Evolutionary conservation across 768 basidiomycete species (phyloP).

Genomic region (Polyporus arcularius): DNA sequence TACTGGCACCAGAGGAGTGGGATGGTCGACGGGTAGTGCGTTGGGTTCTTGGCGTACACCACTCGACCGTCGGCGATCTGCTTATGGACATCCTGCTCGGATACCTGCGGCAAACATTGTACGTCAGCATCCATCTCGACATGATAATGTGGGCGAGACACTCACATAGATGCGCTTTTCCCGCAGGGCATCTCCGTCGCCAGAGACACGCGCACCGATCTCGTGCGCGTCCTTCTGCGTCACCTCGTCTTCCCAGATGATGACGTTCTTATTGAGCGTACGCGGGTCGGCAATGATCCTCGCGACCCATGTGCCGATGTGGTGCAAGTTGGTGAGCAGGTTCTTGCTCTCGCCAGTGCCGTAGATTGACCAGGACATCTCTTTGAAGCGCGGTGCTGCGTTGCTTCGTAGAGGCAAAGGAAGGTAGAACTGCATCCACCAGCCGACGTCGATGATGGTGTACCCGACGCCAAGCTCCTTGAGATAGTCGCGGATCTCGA

Average conservation of each 20-base stretch:
- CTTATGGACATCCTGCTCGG: too few species aligned
- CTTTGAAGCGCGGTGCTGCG: too few species aligned
- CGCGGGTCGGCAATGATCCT: slow-evolving; percentile 33
- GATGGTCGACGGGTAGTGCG: slow-evolving; percentile 2
- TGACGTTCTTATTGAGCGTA: slow-evolving; percentile 33
- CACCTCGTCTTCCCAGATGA: slow-evolving; percentile 30
- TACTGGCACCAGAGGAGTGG: background rate
- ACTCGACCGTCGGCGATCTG: too few species aligned
- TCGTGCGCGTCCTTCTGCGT: slow-evolving; percentile 26
- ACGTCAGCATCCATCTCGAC: slow-evolving; percentile 18
- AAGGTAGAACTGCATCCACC: too few species aligned
- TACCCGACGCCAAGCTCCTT: too few species aligned
- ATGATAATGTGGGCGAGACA: too few species aligned
- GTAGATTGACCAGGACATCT: too few species aligned
- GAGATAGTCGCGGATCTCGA: too few species aligned
- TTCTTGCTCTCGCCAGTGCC: too few species aligned
- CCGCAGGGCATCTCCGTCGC: slow-evolving; percentile 22
- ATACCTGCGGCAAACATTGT: background rate
- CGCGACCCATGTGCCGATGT: slow-evolving; percentile 29
- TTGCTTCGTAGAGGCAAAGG: too few species aligned
- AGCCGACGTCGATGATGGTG: too few species aligned
- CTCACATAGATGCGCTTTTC: background rate
- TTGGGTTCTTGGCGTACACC: slow-evolving; percentile 2
- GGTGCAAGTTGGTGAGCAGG: background rate
- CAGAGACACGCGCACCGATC: slow-evolving; percentile 24